Percentiles rank a stretch among this genome's conserved stretches.
Evolutionary conservation across 2,329 filamentous ascomycete genomes (phyloP).

Genomic region (Penicillium sp.): DNA sequence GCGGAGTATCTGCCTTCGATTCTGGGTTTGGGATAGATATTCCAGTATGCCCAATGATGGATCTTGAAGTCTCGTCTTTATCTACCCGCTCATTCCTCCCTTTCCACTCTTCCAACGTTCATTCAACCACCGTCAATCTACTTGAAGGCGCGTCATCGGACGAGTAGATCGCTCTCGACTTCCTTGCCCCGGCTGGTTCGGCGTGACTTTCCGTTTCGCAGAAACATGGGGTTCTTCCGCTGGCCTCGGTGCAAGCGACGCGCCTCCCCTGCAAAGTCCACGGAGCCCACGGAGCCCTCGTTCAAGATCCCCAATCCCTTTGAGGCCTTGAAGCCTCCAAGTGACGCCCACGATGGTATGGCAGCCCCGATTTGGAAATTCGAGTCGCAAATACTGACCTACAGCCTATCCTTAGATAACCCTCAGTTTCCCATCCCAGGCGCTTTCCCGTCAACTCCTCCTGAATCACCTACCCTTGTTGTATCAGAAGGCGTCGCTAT

Average conservation of each 20-base stretch:
- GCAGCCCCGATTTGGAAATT: background rate
- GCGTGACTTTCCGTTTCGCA: background rate
- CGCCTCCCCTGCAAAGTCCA: background rate
- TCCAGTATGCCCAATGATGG: constrained; percentile 13
- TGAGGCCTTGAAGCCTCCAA: background rate
- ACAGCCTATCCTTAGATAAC: background rate
- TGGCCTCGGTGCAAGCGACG: constrained; percentile 6
- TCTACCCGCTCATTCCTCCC: background rate
- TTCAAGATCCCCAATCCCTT: background rate
- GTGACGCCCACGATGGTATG: background rate
- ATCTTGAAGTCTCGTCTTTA: constrained; percentile 1
- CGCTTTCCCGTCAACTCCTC: constrained; percentile 14
- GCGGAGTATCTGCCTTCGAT: background rate
- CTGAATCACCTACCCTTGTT: constrained; percentile 11
- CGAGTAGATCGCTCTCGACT: background rate
- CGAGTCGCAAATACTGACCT: constrained; percentile 2
- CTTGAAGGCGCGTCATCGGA: constrained; percentile 7
- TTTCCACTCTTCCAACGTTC: background rate
- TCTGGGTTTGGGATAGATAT: background rate
- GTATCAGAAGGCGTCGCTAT: background rate
- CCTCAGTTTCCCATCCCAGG: constrained; percentile 11
- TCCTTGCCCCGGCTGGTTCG: background rate
- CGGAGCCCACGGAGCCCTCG: background rate
- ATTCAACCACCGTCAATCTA: background rate
- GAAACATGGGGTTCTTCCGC: constrained; percentile 4